A percentile compares a stretch with the other conserved stretches of the same genome.
These are phyloP conservation scores for Trypanosoma scelopori DNA, from an alignment of 208 protist species.

Conservation along the genomic window DNA sequence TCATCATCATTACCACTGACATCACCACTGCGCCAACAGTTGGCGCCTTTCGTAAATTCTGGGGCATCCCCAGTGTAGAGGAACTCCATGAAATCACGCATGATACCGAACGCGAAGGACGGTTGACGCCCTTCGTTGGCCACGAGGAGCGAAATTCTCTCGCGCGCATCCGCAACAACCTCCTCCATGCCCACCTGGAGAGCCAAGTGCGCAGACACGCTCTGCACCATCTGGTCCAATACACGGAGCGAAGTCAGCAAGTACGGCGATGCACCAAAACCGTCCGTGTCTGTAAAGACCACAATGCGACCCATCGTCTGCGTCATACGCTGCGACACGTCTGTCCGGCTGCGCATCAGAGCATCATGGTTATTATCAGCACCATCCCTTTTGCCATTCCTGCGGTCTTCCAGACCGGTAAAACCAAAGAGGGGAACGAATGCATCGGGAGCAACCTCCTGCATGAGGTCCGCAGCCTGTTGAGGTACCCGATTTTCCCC, in stretches of 20 bases:
- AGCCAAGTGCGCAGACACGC: neutral
- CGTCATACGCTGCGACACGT: neutral
- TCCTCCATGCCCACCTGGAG: neutral
- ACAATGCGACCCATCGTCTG: slow-evolving; percentile 28
- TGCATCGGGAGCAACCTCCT: neutral
- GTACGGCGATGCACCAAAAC: slow-evolving; percentile 32
- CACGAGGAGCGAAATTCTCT: slow-evolving; percentile 5
- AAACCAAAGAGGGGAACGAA: slow-evolving; percentile 35
- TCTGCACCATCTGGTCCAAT: slow-evolving; percentile 18
- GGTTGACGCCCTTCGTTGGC: slow-evolving; percentile 5
- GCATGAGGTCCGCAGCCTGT: neutral
- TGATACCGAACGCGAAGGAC: slow-evolving; percentile 17
- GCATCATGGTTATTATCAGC: slow-evolving; percentile 1
- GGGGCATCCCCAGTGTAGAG: slow-evolving; percentile 18
- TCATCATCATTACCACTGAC: neutral
- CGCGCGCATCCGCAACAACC: neutral
- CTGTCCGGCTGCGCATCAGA: neutral
- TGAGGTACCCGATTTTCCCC: neutral
- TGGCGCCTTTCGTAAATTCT: slow-evolving; percentile 11
- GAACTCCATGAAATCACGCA: slow-evolving; percentile 24
- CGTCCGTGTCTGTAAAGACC: slow-evolving; percentile 59
- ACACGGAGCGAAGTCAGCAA: slow-evolving; percentile 1
- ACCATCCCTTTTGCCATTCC: neutral
- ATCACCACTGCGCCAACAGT: neutral
- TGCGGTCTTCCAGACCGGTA: slow-evolving; percentile 8